Evolutionary conservation across 2,329 filamentous ascomycete species (phyloP).

Genomic region (Penicillium sp.): DNA sequence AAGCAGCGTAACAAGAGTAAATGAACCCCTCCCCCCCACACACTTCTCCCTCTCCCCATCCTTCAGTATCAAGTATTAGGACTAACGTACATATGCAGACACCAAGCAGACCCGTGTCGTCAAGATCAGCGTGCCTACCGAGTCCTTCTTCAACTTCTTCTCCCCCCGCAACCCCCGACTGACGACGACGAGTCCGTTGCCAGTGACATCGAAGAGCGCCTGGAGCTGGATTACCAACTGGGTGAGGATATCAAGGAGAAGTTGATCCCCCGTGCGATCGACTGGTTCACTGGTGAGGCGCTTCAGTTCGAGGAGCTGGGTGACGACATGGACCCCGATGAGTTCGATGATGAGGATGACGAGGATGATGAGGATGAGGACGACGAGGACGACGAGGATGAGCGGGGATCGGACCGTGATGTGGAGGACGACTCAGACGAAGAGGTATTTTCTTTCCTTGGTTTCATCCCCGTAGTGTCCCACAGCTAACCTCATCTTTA

Average conservation of each 20-base stretch:
- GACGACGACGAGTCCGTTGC: conserved; percentile 70
- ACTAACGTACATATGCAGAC: conserved; percentile 55
- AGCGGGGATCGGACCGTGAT: conserved; percentile 62
- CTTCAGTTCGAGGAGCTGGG: conserved; percentile 94
- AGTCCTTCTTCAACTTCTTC: conserved; percentile 99
- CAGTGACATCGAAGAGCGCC: conserved; percentile 92
- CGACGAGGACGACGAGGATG: conserved; percentile 81
- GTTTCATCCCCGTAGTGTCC: background rate
- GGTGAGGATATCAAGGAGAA: conserved; percentile 99
- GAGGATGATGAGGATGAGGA: conserved; percentile 88
- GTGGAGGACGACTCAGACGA: conserved; percentile 65
- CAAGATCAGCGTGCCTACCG: conserved; percentile 97
- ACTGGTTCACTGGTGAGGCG: conserved; percentile 99
- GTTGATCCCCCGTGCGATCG: conserved; percentile 94
- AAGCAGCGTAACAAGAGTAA: conserved; percentile 99
- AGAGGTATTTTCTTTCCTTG: conserved; percentile 37
- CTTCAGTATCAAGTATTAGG: background rate
- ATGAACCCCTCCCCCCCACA: conserved; percentile 31
- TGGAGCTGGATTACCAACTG: conserved; percentile 94
- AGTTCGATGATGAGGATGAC: conserved; percentile 87
- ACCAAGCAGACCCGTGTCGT: conserved; percentile 99
- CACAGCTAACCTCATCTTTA: conserved; percentile 37
- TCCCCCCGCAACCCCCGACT: conserved; percentile 80
- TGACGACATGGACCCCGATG: conserved; percentile 77
- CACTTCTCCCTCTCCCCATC: no score